phyloP scores from a whole-genome alignment of 2,329 filamentous ascomycete species.

The Didymella lethalis region DNA sequence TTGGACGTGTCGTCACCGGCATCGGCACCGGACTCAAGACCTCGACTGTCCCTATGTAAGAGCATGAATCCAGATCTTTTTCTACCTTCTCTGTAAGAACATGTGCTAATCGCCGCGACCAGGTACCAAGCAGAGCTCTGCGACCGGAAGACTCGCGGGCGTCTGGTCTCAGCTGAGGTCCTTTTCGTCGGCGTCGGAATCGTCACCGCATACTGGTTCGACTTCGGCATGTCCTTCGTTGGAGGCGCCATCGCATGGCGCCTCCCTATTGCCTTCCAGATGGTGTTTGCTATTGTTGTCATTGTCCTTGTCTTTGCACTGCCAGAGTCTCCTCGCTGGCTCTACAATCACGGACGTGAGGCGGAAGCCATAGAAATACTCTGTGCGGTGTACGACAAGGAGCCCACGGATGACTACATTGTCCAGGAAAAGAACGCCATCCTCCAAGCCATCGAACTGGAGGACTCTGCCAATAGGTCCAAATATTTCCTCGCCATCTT shows the following conservation, averaged over 20 bases:
- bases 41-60: constrained; percentile 49
- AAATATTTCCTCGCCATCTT: constrained; percentile 1
- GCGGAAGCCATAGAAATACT: not conserved
- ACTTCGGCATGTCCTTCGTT: constrained; percentile 29
- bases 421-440: not conserved
- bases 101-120: too few species aligned
- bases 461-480: not conserved
- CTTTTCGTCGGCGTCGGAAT: constrained; percentile 50
- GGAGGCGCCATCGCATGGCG: constrained; percentile 48
- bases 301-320: constrained; percentile 56
- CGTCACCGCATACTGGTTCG: constrained; percentile 49
- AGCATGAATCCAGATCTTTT: too few species aligned
- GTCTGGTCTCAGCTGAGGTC: constrained; percentile 49
- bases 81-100: too few species aligned
- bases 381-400: not conserved
- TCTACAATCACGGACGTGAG: constrained; percentile 43
- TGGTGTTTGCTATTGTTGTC: constrained; percentile 52
- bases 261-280: constrained; percentile 58
- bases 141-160: constrained; percentile 47
- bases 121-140: constrained; percentile 49
- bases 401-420: not conserved
- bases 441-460: not conserved
- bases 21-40: constrained; percentile 36
- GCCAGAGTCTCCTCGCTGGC: constrained; percentile 57
- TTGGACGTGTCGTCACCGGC: constrained; percentile 23